A percentile compares a stretch with the other conserved stretches of the same genome.
Evolutionary conservation across 306 rosid species (phyloP).

Genomic region (Morella rubra): DNA sequence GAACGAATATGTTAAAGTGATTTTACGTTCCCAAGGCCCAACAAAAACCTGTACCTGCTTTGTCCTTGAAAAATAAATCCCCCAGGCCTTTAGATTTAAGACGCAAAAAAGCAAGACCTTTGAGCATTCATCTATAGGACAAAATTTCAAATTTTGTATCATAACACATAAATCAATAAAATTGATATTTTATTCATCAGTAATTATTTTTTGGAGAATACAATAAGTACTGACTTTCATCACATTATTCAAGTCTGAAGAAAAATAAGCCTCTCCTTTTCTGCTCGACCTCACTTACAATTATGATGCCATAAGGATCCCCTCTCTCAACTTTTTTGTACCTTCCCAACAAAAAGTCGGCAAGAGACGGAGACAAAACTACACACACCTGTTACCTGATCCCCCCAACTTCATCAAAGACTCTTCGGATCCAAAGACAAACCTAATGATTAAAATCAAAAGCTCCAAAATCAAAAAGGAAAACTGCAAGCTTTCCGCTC

Average conservation of each 20-base stretch:
- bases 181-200: too few relatives aligned
- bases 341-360: not conserved
- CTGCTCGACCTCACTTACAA: not conserved
- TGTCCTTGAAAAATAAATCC: not conserved
- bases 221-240: not conserved
- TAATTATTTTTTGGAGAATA: not conserved
- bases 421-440: too few relatives aligned
- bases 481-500: not conserved
- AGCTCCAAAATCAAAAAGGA: not conserved
- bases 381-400: too few relatives aligned
- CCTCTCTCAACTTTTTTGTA: not conserved
- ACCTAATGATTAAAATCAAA: not conserved
- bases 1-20: not conserved
- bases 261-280: not conserved
- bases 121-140: too few relatives aligned
- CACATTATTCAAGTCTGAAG: not conserved
- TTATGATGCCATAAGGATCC: not conserved
- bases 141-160: too few relatives aligned
- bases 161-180: too few relatives aligned
- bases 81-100: not conserved
- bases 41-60: not conserved
- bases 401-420: too few relatives aligned
- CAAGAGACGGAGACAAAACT: not conserved
- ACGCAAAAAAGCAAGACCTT: too few relatives aligned
- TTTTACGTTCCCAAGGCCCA: not conserved